Conservation (phyloP, 257 asterid species). For the Anisodus acutangulus region DNA sequence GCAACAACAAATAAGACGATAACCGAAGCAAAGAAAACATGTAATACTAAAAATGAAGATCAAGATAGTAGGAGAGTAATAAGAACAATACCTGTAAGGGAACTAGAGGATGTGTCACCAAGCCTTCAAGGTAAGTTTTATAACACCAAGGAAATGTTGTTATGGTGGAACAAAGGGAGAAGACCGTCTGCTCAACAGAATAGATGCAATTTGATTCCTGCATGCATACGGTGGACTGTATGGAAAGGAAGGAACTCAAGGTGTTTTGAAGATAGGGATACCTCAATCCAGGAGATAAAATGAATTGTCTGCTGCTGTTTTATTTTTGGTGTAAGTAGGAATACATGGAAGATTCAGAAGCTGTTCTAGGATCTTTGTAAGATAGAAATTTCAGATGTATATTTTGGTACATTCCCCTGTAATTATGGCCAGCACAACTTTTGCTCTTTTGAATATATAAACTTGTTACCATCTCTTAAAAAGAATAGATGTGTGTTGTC, state of each 20-base stretch:
- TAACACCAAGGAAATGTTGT: not conserved
- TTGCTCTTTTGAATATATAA: conserved; percentile 7
- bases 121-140: not conserved
- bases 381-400: not conserved
- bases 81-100: too few species aligned
- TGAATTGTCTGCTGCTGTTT: conserved; percentile 3
- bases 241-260: conserved; percentile 9
- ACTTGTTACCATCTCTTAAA: not conserved
- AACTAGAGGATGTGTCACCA: too few species aligned
- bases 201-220: not conserved
- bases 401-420: conserved; percentile 22
- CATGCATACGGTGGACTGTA: not conserved
- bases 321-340: not conserved
- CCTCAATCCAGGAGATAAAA: not conserved
- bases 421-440: not conserved
- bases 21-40: too few species aligned
- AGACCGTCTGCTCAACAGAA: not conserved
- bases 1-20: too few species aligned
- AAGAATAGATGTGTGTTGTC: not conserved
- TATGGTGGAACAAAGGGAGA: not conserved
- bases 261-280: conserved; percentile 12
- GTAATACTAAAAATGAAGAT: too few species aligned
- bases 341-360: not conserved
- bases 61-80: too few species aligned
- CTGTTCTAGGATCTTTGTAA: not conserved